Evolutionary conservation across 2,329 filamentous ascomycete species (phyloP).

Genomic region (Sphaerulina musiva): DNA sequence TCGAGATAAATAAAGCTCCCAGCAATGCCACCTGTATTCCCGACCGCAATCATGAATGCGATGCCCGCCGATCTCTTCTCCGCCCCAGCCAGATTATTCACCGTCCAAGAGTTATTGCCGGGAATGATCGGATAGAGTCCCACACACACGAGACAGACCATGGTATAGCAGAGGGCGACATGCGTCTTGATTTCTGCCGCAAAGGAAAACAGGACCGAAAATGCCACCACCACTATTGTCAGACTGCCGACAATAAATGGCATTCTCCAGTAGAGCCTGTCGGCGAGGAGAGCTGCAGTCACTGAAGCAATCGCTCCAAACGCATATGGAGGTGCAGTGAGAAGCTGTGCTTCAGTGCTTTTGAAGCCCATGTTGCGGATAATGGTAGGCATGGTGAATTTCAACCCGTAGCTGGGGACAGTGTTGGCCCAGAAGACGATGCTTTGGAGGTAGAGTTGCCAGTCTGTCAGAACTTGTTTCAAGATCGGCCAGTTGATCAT

Average conservation of each 20-base stretch:
- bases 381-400: constrained; percentile 47
- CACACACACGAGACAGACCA: constrained; percentile 28
- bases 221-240: constrained; percentile 26
- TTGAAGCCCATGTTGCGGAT: constrained; percentile 24
- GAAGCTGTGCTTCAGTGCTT: constrained; percentile 22
- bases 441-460: constrained; percentile 25
- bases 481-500: constrained; percentile 32
- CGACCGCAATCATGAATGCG: constrained; percentile 36
- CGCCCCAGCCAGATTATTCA: constrained; percentile 32
- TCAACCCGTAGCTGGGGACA: constrained; percentile 33
- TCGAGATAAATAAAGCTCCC: constrained; percentile 32
- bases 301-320: constrained; percentile 31
- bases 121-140: constrained; percentile 31
- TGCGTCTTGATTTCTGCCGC: constrained; percentile 14
- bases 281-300: constrained; percentile 28
- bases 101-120: constrained; percentile 28
- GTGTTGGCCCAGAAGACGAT: constrained; percentile 25
- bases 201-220: constrained; percentile 28
- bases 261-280: constrained; percentile 30
- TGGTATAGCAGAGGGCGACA: constrained; percentile 24
- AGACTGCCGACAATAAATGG: constrained; percentile 29
- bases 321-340: constrained; percentile 28
- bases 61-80: constrained; percentile 37
- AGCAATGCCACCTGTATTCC: constrained; percentile 23
- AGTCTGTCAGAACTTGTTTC: constrained; percentile 21